Evolutionary conservation across 139 green algal genomes (phyloP), one percentile per base, ranked within the genome.

Genomic region (Diplosphaera chodatii): DNA sequence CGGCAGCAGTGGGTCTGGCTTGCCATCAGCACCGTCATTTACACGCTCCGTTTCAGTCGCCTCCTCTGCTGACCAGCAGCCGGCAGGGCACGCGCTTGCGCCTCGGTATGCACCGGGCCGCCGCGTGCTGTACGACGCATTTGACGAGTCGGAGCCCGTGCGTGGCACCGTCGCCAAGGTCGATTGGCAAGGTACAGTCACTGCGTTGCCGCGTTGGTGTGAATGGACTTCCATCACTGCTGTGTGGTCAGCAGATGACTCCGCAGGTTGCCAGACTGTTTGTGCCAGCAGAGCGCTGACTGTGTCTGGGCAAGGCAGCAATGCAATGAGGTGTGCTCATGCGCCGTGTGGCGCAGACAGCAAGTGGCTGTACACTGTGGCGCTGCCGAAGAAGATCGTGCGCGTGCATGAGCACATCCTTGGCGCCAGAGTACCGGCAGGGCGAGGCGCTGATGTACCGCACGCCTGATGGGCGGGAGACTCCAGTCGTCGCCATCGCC

Each of bases 331-430:
- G n/a, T n/a, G n/a, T n/a, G n/a, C n/a, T n/a, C n/a, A n/a, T n/a
- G n/a, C n/a, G n/a, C n/a, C n/a, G n/a, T n/a, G n/a, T n/a, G n/a
- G n/a, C n/a, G 67, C 84, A 86, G 75, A 75, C 25, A 32, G 29
- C 31, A 40, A 68, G 23, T 59, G 21, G 41, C 8, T 72, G 48
- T 82, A 84, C 72, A 72, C 69, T 63, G 82, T 90, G 41, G 85
- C 81, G 16, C 69, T 90, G 55, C 40, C 30, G 18, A 71, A 86
- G 32, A 69, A 69, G n/a, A 73, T 91, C 32, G 70, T 83, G 55
- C 70, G 86, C 33, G 63, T 74, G 0, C 25, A 27, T 21, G 74
- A 81, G 29, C 59, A 40, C 27, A 31, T 68, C 27, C 72, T n/a
- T 91, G 48, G 86, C 82, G 0, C 78, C 77, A 1, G 73, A 74